A percentile compares a stretch with the other conserved stretches of the same genome.
Evolutionary conservation across 805 yeast species (phyloP).

Genomic region (Starmerella stigmatis): DNA sequence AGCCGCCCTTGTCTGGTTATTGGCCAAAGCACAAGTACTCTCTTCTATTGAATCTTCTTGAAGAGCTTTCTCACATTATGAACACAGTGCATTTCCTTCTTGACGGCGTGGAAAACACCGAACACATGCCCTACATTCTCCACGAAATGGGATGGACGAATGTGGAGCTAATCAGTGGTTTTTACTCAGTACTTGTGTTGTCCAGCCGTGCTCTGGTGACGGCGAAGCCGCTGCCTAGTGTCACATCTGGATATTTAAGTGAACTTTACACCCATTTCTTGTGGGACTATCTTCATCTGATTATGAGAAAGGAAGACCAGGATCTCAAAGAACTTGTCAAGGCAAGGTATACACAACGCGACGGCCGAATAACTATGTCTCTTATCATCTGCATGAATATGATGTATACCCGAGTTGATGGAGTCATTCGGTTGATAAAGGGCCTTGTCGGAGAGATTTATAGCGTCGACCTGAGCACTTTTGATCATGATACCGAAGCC

Average conservation of each 20-base stretch:
- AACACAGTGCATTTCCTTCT: constrained; percentile 20
- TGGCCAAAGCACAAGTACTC: constrained; percentile 29
- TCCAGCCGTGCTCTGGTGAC: constrained; percentile 23
- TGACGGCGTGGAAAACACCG: constrained; percentile 23
- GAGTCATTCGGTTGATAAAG: constrained; percentile 26
- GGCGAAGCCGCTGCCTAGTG: constrained; percentile 26
- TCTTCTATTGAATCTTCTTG: constrained; percentile 21
- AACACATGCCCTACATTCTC: constrained; percentile 17
- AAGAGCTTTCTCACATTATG: constrained; percentile 24
- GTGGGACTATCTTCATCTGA: background rate
- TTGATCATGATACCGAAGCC: constrained; percentile 16
- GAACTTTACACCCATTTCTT: constrained; percentile 7
- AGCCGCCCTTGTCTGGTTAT: constrained; percentile 29
- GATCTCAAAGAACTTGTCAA: constrained; percentile 5
- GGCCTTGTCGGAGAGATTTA: constrained; percentile 30
- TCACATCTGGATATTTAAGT: constrained; percentile 27
- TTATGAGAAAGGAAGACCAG: background rate
- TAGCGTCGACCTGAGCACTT: constrained; percentile 20
- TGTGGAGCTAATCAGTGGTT: constrained; percentile 23
- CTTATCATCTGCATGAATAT: constrained; percentile 22
- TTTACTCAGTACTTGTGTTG: constrained; percentile 27
- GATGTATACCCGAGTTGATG: constrained; percentile 28
- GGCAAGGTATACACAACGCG: constrained; percentile 15
- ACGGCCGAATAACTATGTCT: constrained; percentile 24
- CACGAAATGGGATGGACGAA: constrained; percentile 26